Base-by-base conservation (phyloP, 2,329 filamentous ascomycete species). In the Ceratocystis papillata region DNA sequence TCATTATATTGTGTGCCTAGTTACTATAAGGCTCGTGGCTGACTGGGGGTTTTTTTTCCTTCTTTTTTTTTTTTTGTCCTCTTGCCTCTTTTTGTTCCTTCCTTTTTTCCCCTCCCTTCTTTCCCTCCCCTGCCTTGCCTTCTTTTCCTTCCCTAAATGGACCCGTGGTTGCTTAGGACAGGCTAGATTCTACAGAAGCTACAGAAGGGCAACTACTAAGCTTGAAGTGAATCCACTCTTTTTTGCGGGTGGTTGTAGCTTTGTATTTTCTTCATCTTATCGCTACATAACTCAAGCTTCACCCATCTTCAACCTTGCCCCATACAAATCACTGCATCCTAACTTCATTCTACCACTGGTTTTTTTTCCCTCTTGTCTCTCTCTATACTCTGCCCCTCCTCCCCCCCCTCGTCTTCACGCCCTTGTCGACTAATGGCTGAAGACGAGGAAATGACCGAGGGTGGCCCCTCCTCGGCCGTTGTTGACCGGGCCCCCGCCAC, bases 401-500 rank as follows among this genome's bases (percentile, higher is more conserved):
- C 22, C 25, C 15, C 30, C 55, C 37, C 64, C 30, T 44, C 44
- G 44, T 48, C 37, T 64, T 64, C 66, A 22, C 44, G 30, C 33
- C 62, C 59, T 28, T 53, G 45, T 5, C 5, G n/a, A 45, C 5
- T 28, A 22, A 67, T 67, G 66, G 63, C 66, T n/a, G 66, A 67
- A 53, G 66, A 67, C 59, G 48, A 55, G 45, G 59, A 65, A 30
- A 67, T 67, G 66, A 59, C 63, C 30, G 63, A 67, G 44, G 66
- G 62, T 33, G 37, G 55, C 53, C 61, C 53, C 28, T 60, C 66
- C 50, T 66, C 68, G 62, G 68, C 67, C 65, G 70, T 63, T 28
- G 50, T 41, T 7, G 61, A 61, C 44, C 66, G 57, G 37, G 17
- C 33, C 63, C 44, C 63, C 65, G 72, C 70, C 66, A 70, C 69